A percentile compares a stretch with the other conserved stretches of the same genome.
These are phyloP conservation scores for Ehretia macrophylla DNA, from an alignment of 257 asterid species.

Conservation along the genomic window DNA sequence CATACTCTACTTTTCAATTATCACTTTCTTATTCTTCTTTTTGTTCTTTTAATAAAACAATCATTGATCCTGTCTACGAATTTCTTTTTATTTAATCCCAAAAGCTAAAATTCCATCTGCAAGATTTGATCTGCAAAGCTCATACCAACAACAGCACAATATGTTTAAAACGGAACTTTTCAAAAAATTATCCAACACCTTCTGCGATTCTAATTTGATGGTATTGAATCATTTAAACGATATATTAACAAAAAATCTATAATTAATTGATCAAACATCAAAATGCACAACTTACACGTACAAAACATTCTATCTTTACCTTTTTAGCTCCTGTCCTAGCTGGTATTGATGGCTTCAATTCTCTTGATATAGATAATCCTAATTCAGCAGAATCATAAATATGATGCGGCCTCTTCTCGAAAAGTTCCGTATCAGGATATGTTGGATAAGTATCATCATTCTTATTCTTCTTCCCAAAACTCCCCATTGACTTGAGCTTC, in stretches of 20 bases:
- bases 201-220: background rate
- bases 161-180: too few relatives aligned
- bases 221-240: background rate
- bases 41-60: too few relatives aligned
- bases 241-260: background rate
- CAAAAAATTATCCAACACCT: too few relatives aligned
- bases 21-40: too few relatives aligned
- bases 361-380: conserved; percentile 50
- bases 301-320: conserved; percentile 52
- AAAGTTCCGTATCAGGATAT: conserved; percentile 49
- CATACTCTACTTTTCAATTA: too few relatives aligned
- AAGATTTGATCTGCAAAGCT: too few relatives aligned
- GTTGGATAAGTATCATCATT: conserved; percentile 36
- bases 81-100: too few relatives aligned
- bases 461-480: conserved; percentile 40
- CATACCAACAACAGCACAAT: too few relatives aligned
- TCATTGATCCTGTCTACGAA: too few relatives aligned
- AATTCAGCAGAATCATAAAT: conserved; percentile 81
- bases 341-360: conserved; percentile 72
- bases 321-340: conserved; percentile 47
- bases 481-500: conserved; percentile 49
- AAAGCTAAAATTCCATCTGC: too few relatives aligned
- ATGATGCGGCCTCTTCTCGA: conserved; percentile 43
- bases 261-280: background rate
- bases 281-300: background rate